A percentile compares a stretch with the other conserved stretches of the same genome.
Conservation (phyloP, 805 yeast genomes). For the Zygosaccharomyces rouxii region DNA sequence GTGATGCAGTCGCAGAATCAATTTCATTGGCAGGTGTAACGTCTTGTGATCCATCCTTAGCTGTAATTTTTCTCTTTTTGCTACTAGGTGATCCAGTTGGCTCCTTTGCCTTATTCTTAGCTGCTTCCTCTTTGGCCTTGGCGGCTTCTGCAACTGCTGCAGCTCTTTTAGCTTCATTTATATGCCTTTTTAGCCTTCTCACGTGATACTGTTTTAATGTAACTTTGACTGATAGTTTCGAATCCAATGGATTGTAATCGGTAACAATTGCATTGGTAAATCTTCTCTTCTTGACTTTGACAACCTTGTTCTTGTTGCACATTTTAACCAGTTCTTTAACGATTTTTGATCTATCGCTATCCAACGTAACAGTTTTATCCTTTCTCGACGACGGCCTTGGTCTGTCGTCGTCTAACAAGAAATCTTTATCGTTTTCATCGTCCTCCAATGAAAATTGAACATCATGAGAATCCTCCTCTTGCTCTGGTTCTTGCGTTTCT, state of each 20-base stretch:
- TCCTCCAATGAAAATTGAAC: constrained; percentile 15
- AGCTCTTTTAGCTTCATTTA: constrained; percentile 30
- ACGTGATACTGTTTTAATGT: constrained; percentile 35
- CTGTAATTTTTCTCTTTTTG: constrained; percentile 11
- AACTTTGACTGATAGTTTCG: constrained; percentile 24
- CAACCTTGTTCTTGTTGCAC: constrained; percentile 29
- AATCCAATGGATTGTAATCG: constrained; percentile 23
- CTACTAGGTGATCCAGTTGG: constrained; percentile 9
- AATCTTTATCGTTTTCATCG: constrained; percentile 25
- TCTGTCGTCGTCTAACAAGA: constrained; percentile 21
- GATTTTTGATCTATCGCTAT: constrained; percentile 28
- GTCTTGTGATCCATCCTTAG: constrained; percentile 4
- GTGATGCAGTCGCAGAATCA: constrained; percentile 10
- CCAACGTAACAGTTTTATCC: constrained; percentile 22
- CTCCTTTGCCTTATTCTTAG: constrained; percentile 7
- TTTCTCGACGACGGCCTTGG: constrained; percentile 14
- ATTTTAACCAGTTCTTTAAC: constrained; percentile 29
- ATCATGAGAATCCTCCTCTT: constrained; percentile 10
- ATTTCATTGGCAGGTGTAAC: background rate
- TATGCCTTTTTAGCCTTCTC: constrained; percentile 26
- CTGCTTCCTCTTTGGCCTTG: constrained; percentile 15
- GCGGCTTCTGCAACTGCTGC: constrained; percentile 25
- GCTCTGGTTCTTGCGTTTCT: constrained; percentile 2
- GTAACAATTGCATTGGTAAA: constrained; percentile 31
- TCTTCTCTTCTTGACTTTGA: constrained; percentile 32